Base-by-base conservation (phyloP, 345 rosid genomes). In the Linum usitatissimum region DNA sequence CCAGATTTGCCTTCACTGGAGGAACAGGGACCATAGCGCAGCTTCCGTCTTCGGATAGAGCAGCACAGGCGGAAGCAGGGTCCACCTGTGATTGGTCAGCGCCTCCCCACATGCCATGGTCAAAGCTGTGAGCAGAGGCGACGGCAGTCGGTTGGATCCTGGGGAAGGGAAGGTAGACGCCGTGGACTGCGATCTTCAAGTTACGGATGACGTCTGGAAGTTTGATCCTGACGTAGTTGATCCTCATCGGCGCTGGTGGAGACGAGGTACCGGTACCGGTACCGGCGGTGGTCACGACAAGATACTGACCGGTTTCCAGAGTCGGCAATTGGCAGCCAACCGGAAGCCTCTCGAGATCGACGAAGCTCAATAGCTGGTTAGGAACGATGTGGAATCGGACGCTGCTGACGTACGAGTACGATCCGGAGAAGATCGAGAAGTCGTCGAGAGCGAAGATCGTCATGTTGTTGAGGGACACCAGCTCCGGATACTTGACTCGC, bases 361-460 rank as follows among this genome's bases (percentile, higher is more conserved):
- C 66, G 5, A 59, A 51, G 19, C 76, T 71, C 73, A 83, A 68
- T 54, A 58, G 70, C 20, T 34, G 75, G 55, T 85, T 76, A 3
- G 91, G 91, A 64, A 82, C 83, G 19, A 85, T 79, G 65, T 82
- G 91, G 70, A 80, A 80, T 49, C 87, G 68, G 13, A 85, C 53
- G 61, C 70, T 79, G 49, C 71, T 71, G 60, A 80, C 67, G 64
- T 79, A 85, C 3, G 71, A 31, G 64, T 68, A 70, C 10, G 85
- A 81, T 57, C 85, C 91, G 21, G 80, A 62, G 76, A 85, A 82
- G 65, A 85, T 81, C 6, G 85, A 76, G 39, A 68, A 59, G 63
- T 85, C 91, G 53, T 79, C 83, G 6, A 85, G 66, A 42, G 87
- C 83, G 61, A 85, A 82, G 36, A 83, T 55, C 0, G 91, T 85